These are phyloP conservation scores for Ceratocystis variospora DNA, from an alignment of 2,329 filamentous ascomycete species.

Conservation along the genomic window DNA sequence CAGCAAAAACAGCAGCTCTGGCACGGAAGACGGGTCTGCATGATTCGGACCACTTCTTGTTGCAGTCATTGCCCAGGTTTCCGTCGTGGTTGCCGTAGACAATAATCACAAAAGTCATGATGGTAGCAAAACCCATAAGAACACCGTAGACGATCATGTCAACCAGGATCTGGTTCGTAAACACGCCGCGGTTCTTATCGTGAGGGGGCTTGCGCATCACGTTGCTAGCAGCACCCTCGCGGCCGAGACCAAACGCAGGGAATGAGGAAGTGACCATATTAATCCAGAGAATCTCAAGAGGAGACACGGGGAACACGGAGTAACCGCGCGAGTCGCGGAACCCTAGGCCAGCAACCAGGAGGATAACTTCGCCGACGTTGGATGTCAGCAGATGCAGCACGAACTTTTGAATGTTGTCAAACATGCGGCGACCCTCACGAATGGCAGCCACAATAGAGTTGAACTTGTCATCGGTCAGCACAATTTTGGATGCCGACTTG, in stretches of 20 bases:
- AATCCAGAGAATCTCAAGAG: constrained; percentile 83
- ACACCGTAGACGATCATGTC: constrained; percentile 71
- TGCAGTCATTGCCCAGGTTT: constrained; percentile 48
- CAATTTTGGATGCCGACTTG: constrained; percentile 69
- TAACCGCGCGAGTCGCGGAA: constrained; percentile 60
- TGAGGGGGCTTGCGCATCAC: constrained; percentile 73
- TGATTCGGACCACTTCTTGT: constrained; percentile 40
- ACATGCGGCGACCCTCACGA: constrained; percentile 70
- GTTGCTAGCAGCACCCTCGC: constrained; percentile 60
- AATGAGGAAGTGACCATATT: constrained; percentile 85
- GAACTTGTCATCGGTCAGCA: constrained; percentile 79
- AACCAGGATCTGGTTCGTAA: constrained; percentile 61
- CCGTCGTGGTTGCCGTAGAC: constrained; percentile 43
- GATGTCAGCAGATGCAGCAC: constrained; percentile 65
- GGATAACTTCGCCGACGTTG: constrained; percentile 73
- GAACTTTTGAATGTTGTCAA: constrained; percentile 83
- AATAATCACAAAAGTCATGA: constrained; percentile 52
- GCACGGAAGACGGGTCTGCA: constrained; percentile 54
- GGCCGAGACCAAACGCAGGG: constrained; percentile 76
- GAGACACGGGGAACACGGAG: constrained; percentile 75
- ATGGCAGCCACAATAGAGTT: constrained; percentile 73
- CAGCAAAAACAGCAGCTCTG: constrained; percentile 58
- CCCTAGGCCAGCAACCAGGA: constrained; percentile 64
- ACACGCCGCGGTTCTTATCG: constrained; percentile 52
- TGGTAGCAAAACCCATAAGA: constrained; percentile 59